Conservation (phyloP, 345 rosid species). For the Noccaea caerulescens region DNA sequence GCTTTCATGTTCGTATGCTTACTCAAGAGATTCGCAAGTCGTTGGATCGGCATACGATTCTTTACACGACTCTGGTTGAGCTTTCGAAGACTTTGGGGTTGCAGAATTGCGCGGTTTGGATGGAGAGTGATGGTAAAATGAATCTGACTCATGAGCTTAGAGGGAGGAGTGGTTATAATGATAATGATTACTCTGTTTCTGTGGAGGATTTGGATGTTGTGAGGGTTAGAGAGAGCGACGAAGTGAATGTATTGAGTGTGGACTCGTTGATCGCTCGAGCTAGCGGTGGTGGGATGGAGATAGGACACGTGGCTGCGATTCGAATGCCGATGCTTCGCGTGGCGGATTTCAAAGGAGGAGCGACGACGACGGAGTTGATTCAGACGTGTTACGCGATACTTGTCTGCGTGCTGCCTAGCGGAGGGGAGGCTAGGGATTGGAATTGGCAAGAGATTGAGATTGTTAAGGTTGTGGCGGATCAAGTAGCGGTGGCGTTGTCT, state of each 20-base stretch:
- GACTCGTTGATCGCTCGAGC: conserved; percentile 70
- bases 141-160: conserved; percentile 72
- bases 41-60: conserved; percentile 79
- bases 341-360: conserved; percentile 79
- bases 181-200: conserved; percentile 48
- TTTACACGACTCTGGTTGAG: conserved; percentile 89
- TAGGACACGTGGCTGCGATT: conserved; percentile 85
- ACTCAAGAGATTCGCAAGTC: conserved; percentile 95
- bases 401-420: conserved; percentile 81
- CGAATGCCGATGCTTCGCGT: conserved; percentile 96
- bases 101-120: conserved; percentile 96
- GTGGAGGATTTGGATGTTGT: conserved; percentile 72
- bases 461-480: conserved; percentile 93
- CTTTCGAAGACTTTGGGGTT: conserved; percentile 80
- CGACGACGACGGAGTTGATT: conserved; percentile 59
- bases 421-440: conserved; percentile 71
- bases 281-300: conserved; percentile 60
- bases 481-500: conserved; percentile 95
- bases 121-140: conserved; percentile 76
- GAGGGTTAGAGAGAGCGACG: conserved; percentile 61
- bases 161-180: conserved; percentile 39
- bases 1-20: conserved; percentile 89
- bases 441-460: conserved; percentile 82
- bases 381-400: conserved; percentile 77
- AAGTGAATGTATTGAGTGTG: conserved; percentile 59